Base-by-base conservation (phyloP, 2,329 filamentous ascomycete species). In the Elsinoe necatrix region DNA sequence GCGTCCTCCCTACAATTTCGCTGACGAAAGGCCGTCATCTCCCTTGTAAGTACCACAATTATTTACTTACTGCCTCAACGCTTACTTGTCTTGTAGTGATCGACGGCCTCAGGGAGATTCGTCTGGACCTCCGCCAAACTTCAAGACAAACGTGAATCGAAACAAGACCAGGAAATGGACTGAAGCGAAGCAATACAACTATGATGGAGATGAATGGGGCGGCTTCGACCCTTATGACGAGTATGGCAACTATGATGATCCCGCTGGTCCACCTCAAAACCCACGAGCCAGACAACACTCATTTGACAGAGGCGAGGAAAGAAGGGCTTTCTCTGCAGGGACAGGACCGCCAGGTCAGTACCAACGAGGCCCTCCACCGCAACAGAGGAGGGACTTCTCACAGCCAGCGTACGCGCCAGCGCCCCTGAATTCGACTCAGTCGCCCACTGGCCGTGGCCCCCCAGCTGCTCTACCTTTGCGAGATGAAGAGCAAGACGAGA, bases 151-250 rank as follows among this genome's bases (percentile, higher is more conserved):
- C 69, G 84, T 96, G 50, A 92, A 88, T 72, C 84, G 92, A 60
- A 81, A 84, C 57, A 95, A 95, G 74, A 96, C 91, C 56, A 87
- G 85, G 72, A 95, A 95, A 80, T 97, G 92, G 92, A 86, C 92
- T 35, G 86, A 95, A 66, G 92, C 92, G 34, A 92, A 91, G 71
- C 79, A 83, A 58, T 84, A 87, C 64, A 87, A 83, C 67, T 97
- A 97, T 67, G 91, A 92, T 65, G 92, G 91, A 61, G 90, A 95
- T 65, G 92, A 95, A 67, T 96, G 92, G 91, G 92, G 89, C 34
- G 86, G 82, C 42, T 75, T 74, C 61, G 76, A 78, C 61, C 78
- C 80, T 50, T 78, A 83, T 55, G 76, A 80, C 56, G 75, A 79
- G 58, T 77, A 78, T 61, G 79, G 81, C 39, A 77, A 79, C 34